A percentile compares a stretch with the other conserved stretches of the same genome.
phyloP scores from a whole-genome alignment of 345 rosid species.

The Eucalyptus brandiana region DNA sequence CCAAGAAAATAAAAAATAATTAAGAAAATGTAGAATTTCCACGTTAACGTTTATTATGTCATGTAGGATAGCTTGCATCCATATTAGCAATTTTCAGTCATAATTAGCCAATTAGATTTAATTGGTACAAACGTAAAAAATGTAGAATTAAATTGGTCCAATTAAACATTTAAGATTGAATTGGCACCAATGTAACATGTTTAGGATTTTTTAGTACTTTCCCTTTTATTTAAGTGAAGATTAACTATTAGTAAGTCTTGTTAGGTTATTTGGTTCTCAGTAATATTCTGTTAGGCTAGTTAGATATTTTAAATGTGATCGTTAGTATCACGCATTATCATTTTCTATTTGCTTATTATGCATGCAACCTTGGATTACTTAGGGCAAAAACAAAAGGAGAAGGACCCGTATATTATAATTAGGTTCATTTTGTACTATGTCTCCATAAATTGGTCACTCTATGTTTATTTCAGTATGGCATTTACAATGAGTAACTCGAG shows the following conservation, averaged over 20 bases:
- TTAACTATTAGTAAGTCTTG: neutral
- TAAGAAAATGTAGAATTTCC: no score
- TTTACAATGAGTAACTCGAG: neutral
- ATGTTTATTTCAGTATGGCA: neutral
- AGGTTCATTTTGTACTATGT: neutral
- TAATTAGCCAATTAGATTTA: no score
- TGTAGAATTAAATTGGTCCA: neutral
- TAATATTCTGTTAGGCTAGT: neutral
- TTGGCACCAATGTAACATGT: neutral
- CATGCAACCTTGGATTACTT: neutral
- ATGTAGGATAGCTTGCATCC: accelerated
- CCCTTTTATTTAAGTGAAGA: neutral
- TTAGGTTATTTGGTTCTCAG: neutral
- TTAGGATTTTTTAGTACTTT: neutral
- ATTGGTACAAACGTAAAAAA: neutral
- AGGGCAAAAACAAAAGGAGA: neutral
- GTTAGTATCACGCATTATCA: neutral
- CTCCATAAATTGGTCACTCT: neutral
- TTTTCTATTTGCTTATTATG: neutral
- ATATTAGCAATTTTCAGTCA: no score
- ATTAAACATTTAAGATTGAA: no score
- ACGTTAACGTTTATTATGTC: neutral
- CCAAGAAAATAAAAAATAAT: no score
- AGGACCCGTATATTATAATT: neutral
- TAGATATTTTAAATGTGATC: neutral